Percentiles rank a stretch among this genome's conserved stretches.
Evolutionary conservation across 352 stramenopile species (phyloP).

Genomic region (Saprolegnia parasitica): DNA sequence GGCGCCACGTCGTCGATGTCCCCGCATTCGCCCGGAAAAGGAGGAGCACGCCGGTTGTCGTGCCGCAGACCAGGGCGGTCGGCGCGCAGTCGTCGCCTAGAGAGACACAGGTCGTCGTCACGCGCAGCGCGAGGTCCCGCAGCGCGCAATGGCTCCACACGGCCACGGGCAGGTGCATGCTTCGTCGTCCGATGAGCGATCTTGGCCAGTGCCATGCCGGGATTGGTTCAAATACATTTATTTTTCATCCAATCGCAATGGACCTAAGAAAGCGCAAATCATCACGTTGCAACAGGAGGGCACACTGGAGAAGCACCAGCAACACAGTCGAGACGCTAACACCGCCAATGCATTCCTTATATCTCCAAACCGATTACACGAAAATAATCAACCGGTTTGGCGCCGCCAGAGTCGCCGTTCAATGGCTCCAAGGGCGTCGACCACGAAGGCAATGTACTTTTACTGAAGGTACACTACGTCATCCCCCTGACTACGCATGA

Average conservation of each 20-base stretch:
- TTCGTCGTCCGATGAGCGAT: constrained; percentile 5
- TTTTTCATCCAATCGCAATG: not conserved
- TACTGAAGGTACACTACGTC: no score
- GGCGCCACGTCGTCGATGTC: not conserved
- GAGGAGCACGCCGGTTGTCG: constrained; percentile 11
- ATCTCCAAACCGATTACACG: no score
- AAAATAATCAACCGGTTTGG: no score
- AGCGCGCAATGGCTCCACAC: constrained; percentile 24
- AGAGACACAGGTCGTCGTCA: not conserved
- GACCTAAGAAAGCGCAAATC: no score
- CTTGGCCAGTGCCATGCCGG: not conserved
- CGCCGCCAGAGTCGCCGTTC: no score
- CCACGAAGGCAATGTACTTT: no score
- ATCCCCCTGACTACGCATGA: no score
- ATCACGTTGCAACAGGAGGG: no score
- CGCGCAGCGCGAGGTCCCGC: not conserved
- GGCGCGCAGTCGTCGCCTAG: not conserved
- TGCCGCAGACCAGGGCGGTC: constrained; percentile 10
- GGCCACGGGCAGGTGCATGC: constrained; percentile 23
- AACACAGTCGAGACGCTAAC: no score
- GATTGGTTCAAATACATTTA: constrained; percentile 12
- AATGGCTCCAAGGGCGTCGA: no score
- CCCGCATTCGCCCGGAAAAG: not conserved
- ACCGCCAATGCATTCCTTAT: no score
- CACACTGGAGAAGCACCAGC: no score